These are phyloP conservation scores for Ajuga reptans DNA, from an alignment of 305 asterid species.

Conservation along the genomic window DNA sequence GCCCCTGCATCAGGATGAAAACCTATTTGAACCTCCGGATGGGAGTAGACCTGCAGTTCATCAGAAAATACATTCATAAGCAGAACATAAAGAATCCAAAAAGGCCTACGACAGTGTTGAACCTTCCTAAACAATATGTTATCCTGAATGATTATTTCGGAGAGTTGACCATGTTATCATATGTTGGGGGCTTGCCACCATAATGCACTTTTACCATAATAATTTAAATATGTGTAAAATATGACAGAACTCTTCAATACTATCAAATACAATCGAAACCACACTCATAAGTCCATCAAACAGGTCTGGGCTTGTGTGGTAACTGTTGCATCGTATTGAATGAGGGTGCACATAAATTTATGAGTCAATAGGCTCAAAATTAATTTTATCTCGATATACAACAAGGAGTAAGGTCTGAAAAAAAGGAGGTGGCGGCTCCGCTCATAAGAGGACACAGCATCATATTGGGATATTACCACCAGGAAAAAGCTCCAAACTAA, in stretches of 20 bases:
- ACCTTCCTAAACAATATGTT: neutral
- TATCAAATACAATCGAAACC: neutral
- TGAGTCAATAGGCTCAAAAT: neutral
- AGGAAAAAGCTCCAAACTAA: neutral
- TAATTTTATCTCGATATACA: neutral
- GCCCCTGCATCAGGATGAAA: conserved; percentile 99
- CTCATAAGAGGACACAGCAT: neutral
- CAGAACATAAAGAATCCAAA: neutral
- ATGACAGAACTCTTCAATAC: neutral
- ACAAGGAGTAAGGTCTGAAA: neutral
- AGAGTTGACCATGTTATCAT: neutral
- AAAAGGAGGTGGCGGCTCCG: neutral
- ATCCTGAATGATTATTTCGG: neutral
- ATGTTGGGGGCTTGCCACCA: neutral
- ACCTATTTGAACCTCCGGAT: conserved; percentile 87
- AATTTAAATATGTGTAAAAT: neutral
- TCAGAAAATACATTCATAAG: conserved; percentile 5
- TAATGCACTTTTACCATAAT: neutral
- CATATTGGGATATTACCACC: neutral
- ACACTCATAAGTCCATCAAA: neutral
- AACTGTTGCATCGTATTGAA: neutral
- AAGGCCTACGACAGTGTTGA: neutral
- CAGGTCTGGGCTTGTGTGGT: neutral
- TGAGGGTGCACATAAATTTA: neutral
- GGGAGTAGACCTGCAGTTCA: conserved; percentile 54